These are phyloP conservation scores for Dictyostelium firmibasis DNA, from an alignment of 78 protist genomes.

Conservation along the genomic window DNA sequence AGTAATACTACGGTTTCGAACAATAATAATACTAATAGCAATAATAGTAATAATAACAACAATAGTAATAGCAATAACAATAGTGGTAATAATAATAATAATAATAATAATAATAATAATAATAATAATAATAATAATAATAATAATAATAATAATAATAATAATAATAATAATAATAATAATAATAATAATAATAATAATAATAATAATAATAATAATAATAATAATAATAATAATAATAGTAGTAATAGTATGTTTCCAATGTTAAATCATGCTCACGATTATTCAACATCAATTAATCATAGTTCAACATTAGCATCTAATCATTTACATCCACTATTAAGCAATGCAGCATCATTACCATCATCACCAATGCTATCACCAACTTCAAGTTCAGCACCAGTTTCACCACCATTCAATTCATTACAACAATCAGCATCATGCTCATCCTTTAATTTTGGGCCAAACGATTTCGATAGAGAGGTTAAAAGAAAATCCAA, in stretches of 20 bases:
- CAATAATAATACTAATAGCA: background rate
- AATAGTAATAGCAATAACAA: background rate
- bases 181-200: background rate
- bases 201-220: background rate
- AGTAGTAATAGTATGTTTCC: background rate
- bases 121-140: background rate
- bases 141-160: background rate
- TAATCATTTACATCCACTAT: background rate
- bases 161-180: background rate
- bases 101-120: background rate
- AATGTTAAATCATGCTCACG: background rate
- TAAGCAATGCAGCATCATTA: background rate
- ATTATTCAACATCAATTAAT: background rate
- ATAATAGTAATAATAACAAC: background rate
- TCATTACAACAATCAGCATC: background rate
- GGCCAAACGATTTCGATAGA: constrained; percentile 1
- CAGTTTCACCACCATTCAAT: background rate
- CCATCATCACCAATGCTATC: constrained; percentile 2
- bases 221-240: background rate
- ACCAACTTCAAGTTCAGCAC: background rate
- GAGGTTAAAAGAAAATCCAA: constrained; percentile 5
- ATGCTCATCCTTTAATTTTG: background rate
- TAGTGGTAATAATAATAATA: background rate
- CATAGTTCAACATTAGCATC: background rate
- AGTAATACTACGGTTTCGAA: background rate